Conservation (phyloP, 164 flowering plant species). For the Amborella trichopoda region DNA sequence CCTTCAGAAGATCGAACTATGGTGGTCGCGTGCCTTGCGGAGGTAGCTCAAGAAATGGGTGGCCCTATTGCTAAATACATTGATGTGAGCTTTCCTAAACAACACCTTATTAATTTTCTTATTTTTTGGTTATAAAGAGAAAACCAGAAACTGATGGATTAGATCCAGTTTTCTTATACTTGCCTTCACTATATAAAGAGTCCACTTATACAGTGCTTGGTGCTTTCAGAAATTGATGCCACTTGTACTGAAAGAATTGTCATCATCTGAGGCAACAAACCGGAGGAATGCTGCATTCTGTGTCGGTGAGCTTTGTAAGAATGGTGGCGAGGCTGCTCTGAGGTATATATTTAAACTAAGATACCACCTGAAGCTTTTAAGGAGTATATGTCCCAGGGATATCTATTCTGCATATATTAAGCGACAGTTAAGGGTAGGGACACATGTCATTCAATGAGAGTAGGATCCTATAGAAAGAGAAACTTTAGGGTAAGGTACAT, state of each 20-base stretch:
- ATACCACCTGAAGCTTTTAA: not conserved
- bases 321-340: constrained; percentile 67
- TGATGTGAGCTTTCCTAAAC: constrained; percentile 46
- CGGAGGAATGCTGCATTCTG: constrained; percentile 98
- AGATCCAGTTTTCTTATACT: not conserved
- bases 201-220: no score
- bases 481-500: no score
- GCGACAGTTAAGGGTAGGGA: no score
- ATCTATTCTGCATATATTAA: no score
- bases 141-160: not conserved
- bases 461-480: no score
- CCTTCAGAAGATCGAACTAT: constrained; percentile 91
- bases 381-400: no score
- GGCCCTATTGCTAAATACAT: constrained; percentile 73
- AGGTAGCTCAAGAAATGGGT: constrained; percentile 97
- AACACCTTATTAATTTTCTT: not conserved
- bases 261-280: constrained; percentile 76
- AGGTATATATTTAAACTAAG: constrained; percentile 42
- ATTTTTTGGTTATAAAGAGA: not conserved
- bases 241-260: constrained; percentile 75
- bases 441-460: no score
- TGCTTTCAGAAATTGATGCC: constrained; percentile 69
- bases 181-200: no score
- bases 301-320: constrained; percentile 88
- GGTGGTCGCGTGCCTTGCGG: constrained; percentile 98